Evolutionary conservation across 345 rosid genomes (phyloP).

Genomic region (Alliaria petiolata): DNA sequence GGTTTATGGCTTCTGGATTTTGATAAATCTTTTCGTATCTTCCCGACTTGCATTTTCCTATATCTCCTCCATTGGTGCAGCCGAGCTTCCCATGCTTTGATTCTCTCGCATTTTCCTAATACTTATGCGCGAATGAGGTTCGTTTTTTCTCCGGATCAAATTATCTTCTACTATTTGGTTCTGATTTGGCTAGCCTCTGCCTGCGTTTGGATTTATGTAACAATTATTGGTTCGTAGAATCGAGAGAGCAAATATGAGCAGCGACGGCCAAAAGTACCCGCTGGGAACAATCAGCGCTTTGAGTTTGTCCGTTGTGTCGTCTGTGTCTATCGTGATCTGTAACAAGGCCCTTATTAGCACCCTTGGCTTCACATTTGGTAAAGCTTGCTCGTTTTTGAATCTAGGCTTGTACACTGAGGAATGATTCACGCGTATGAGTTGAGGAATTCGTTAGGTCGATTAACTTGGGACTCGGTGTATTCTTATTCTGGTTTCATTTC

Average conservation of each 20-base stretch:
- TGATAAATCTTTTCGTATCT: conserved; percentile 18
- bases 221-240: conserved; percentile 31
- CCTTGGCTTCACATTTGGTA: conserved; percentile 95
- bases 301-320: conserved; percentile 92
- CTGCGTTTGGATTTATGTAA: neutral
- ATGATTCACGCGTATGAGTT: too few species aligned
- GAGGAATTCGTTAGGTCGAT: too few species aligned
- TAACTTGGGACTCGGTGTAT: too few species aligned
- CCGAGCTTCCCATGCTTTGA: conserved; percentile 21
- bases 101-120: conserved; percentile 17
- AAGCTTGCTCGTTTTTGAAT: neutral
- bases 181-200: neutral
- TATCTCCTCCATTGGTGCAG: conserved; percentile 23
- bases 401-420: too few species aligned
- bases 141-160: conserved; percentile 17
- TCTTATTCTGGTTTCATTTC: too few species aligned
- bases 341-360: conserved; percentile 98
- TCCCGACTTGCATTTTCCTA: conserved; percentile 2
- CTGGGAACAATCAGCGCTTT: conserved; percentile 92
- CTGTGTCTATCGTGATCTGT: conserved; percentile 97
- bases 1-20: conserved; percentile 27
- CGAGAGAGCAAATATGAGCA: conserved; percentile 54
- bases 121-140: conserved; percentile 27
- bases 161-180: neutral
- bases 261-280: conserved; percentile 86